phyloP scores from a whole-genome alignment of 2,329 filamentous ascomycete species.

The Pseudocercospora cruenta region DNA sequence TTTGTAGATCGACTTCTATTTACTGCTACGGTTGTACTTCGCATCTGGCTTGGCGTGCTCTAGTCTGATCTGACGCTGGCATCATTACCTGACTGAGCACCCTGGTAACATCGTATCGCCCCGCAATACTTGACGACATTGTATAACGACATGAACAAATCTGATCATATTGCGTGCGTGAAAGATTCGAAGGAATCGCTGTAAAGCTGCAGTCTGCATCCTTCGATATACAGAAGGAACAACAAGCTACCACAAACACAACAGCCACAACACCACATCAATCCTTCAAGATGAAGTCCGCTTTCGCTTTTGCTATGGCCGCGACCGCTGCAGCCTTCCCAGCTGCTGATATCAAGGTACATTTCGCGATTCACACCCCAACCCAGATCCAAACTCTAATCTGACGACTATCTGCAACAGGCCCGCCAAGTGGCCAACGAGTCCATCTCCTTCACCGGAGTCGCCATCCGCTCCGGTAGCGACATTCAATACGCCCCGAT shows the following conservation, averaged over 20 bases:
- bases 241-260: neutral
- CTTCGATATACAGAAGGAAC: neutral
- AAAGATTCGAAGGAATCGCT: neutral
- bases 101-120: neutral
- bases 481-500: slow-evolving; percentile 32
- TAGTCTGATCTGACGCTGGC: slow-evolving; percentile 3
- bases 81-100: slow-evolving; percentile 7
- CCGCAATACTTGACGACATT: slow-evolving; percentile 3
- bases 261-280: neutral
- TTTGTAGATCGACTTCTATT: slow-evolving; percentile 1
- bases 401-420: neutral
- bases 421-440: slow-evolving; percentile 2
- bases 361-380: neutral
- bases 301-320: slow-evolving; percentile 24
- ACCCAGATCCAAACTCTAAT: neutral
- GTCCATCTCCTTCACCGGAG: slow-evolving; percentile 27
- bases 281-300: slow-evolving; percentile 33
- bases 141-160: neutral
- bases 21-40: neutral
- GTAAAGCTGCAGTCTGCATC: neutral
- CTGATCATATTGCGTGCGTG: neutral
- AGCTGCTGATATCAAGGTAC: slow-evolving; percentile 15
- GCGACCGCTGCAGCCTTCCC: slow-evolving; percentile 26
- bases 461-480: slow-evolving; percentile 28
- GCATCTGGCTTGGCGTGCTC: neutral